phyloP scores from a whole-genome alignment of 352 stramenopile genomes.

The Salisapilia sapeloensis region DNA sequence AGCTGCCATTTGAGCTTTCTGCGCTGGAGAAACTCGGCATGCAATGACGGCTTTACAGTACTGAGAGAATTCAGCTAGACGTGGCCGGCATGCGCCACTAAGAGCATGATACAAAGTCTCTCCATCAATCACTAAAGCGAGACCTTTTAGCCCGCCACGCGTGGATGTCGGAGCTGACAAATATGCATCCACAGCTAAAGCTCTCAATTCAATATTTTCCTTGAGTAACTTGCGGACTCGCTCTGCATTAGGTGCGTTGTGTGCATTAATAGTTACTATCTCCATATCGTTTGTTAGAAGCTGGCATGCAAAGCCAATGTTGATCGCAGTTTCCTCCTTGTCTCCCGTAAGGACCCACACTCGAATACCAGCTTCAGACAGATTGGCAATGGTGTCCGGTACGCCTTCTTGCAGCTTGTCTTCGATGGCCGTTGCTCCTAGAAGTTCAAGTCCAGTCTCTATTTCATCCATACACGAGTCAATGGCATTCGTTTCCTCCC shows the following conservation, averaged over 20 bases:
- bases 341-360: slow-evolving; percentile 91
- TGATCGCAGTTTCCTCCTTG: slow-evolving; percentile 91
- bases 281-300: slow-evolving; percentile 76
- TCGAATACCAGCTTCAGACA: slow-evolving; percentile 78
- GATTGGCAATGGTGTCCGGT: slow-evolving; percentile 68
- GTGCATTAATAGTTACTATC: slow-evolving; percentile 43
- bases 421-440: slow-evolving; percentile 87
- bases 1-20: slow-evolving; percentile 76
- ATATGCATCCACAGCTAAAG: slow-evolving; percentile 25
- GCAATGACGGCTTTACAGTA: slow-evolving; percentile 80
- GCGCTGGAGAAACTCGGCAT: slow-evolving; percentile 69
- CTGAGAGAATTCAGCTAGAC: slow-evolving; percentile 52
- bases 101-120: slow-evolving; percentile 52
- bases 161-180: slow-evolving; percentile 17
- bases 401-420: slow-evolving; percentile 88
- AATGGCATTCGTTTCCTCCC: slow-evolving; percentile 50
- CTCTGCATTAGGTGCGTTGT: slow-evolving; percentile 26
- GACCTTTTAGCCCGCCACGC: slow-evolving; percentile 24
- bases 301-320: slow-evolving; percentile 86
- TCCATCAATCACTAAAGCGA: slow-evolving; percentile 68
- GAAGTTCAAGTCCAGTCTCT: slow-evolving; percentile 61
- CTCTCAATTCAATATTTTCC: slow-evolving; percentile 20
- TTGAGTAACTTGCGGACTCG: slow-evolving; percentile 25
- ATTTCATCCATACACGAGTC: slow-evolving; percentile 72
- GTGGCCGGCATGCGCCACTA: slow-evolving; percentile 11